Evolutionary conservation across 2,329 filamentous ascomycete species (phyloP).

Genomic region (Claviceps maximensis): DNA sequence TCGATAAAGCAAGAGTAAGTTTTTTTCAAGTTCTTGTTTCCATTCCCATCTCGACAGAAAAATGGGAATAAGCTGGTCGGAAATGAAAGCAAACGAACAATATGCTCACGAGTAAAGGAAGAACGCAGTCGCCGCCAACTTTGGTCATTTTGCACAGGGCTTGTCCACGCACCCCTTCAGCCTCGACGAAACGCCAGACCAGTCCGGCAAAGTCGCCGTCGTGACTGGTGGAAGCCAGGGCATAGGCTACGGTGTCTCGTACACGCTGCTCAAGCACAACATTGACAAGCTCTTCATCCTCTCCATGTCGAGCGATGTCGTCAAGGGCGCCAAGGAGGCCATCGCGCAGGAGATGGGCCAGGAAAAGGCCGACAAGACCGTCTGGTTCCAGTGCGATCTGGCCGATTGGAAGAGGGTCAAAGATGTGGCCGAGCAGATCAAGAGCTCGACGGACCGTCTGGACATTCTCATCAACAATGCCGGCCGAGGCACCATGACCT

Average conservation of each 20-base stretch:
- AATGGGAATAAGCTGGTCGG: too few relatives aligned
- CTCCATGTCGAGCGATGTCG: neutral
- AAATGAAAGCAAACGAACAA: neutral
- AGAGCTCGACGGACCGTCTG: neutral
- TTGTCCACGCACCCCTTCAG: neutral
- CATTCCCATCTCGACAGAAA: too few relatives aligned
- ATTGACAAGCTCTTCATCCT: neutral
- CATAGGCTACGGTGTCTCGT: neutral
- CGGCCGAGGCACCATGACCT: neutral
- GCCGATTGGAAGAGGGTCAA: neutral
- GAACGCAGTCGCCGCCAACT: neutral
- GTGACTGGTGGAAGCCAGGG: neutral
- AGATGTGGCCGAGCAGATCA: neutral
- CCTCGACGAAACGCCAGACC: constrained; percentile 1
- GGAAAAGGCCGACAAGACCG: neutral
- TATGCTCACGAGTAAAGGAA: neutral
- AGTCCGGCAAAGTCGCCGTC: constrained; percentile 1
- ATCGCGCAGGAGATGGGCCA: neutral
- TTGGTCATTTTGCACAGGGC: neutral
- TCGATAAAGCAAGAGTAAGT: neutral
- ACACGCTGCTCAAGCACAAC: neutral
- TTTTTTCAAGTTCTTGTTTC: neutral
- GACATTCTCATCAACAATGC: constrained; percentile 1
- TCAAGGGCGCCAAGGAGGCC: neutral
- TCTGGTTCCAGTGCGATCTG: neutral